A percentile compares a stretch with the other conserved stretches of the same genome.
phyloP scores from a whole-genome alignment of 2,329 filamentous ascomycete genomes.

The Colletotrichum horii region DNA sequence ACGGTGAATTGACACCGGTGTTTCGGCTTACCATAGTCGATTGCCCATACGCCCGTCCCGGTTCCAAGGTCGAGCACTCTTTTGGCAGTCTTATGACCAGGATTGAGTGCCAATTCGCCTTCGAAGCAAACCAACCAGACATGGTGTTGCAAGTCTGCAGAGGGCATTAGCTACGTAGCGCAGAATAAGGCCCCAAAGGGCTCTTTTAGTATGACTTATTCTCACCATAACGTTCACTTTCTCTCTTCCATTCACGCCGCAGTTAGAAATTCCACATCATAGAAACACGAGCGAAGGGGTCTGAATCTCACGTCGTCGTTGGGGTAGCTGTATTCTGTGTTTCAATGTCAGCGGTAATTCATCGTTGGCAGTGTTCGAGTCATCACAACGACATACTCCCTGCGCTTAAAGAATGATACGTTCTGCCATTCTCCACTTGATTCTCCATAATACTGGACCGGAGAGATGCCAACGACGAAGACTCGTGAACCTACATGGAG shows the following conservation, averaged over 20 bases:
- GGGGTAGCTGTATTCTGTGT: background rate
- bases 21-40: background rate
- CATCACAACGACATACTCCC: constrained; percentile 20
- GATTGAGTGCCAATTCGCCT: background rate
- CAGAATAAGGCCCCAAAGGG: background rate
- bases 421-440: constrained; percentile 3
- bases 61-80: background rate
- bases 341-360: background rate
- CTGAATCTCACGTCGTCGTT: background rate
- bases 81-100: background rate
- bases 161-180: background rate
- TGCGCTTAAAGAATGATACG: constrained; percentile 20
- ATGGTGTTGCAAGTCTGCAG: background rate
- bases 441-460: background rate
- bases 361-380: background rate
- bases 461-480: background rate
- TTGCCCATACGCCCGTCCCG: background rate
- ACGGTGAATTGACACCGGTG: background rate
- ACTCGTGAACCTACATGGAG: background rate
- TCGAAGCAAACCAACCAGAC: background rate
- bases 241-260: background rate
- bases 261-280: background rate
- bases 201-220: background rate
- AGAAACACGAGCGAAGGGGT: too few relatives aligned
- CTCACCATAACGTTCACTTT: background rate